phyloP scores from a whole-genome alignment of 371 early-diverging fungal species.

The Sporodiniella umbellata region DNA sequence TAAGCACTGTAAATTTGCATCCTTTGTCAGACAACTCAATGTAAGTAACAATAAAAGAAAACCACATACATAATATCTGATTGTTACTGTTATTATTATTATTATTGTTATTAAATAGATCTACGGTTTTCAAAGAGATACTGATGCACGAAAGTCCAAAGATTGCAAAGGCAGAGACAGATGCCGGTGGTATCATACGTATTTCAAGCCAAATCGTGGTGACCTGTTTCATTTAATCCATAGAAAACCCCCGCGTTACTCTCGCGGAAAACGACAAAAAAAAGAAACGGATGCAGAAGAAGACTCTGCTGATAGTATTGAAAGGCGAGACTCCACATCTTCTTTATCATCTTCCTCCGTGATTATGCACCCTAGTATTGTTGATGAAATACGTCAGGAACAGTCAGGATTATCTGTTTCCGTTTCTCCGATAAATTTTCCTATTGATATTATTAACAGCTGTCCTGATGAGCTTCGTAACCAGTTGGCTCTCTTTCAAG shows the following conservation, averaged over 20 bases:
- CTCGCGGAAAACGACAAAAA: conserved; percentile 16
- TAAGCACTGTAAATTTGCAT: conserved; percentile 52
- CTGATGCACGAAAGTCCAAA: conserved; percentile 53
- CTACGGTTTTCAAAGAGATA: conserved; percentile 48
- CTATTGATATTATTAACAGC: too few relatives aligned
- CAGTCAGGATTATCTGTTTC: background rate
- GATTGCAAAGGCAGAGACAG: conserved; percentile 39
- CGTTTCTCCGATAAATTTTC: too few relatives aligned
- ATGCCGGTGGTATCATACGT: conserved; percentile 44
- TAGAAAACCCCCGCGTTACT: conserved; percentile 37
- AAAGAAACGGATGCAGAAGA: conserved; percentile 6
- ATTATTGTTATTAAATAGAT: conserved; percentile 29
- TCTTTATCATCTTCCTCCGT: conserved; percentile 11
- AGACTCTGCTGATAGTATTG: conserved; percentile 5
- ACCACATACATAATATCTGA: too few relatives aligned
- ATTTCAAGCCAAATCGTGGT: conserved; percentile 37
- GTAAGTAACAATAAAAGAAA: conserved; percentile 15
- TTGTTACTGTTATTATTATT: too few relatives aligned
- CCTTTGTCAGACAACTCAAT: conserved; percentile 50
- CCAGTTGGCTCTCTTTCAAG: background rate
- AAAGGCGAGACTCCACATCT: conserved; percentile 15
- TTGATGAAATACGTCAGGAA: background rate
- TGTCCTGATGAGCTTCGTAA: background rate
- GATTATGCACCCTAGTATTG: conserved; percentile 5
- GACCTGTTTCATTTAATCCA: conserved; percentile 45